Conservation (phyloP, 2,329 filamentous ascomycete genomes). For the Septoria petroselini region DNA sequence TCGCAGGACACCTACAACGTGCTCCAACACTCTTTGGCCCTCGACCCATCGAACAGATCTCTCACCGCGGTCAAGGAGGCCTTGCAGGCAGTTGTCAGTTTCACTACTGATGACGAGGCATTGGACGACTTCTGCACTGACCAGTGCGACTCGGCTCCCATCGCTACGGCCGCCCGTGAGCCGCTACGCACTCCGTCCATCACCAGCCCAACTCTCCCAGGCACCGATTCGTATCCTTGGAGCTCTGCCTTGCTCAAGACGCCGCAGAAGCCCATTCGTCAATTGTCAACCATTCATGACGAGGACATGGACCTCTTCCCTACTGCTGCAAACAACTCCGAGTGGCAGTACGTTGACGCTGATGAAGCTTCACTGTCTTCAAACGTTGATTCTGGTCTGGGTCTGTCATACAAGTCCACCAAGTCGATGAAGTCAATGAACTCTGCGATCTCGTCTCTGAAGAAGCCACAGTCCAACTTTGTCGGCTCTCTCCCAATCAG, state of each 20-base stretch:
- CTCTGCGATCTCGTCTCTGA: slow-evolving; percentile 47
- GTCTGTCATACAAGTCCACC: slow-evolving; percentile 74
- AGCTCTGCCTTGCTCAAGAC: slow-evolving; percentile 80
- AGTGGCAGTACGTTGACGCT: slow-evolving; percentile 70
- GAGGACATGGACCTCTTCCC: slow-evolving; percentile 84
- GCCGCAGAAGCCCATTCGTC: slow-evolving; percentile 67
- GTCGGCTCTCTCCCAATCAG: slow-evolving; percentile 67
- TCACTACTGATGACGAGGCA: slow-evolving; percentile 88
- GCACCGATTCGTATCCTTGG: slow-evolving; percentile 84
- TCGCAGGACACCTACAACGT: slow-evolving; percentile 97
- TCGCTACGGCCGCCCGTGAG: slow-evolving; percentile 80
- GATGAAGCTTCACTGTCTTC: slow-evolving; percentile 81
- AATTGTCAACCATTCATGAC: slow-evolving; percentile 80
- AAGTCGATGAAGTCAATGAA: slow-evolving; percentile 39
- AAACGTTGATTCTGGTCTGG: slow-evolving; percentile 77
- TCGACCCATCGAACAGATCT: slow-evolving; percentile 87
- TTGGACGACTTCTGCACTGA: slow-evolving; percentile 91
- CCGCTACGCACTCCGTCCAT: slow-evolving; percentile 93
- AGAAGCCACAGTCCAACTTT: slow-evolving; percentile 69
- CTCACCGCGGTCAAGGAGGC: slow-evolving; percentile 73
- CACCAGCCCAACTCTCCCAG: slow-evolving; percentile 77
- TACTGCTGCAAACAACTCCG: slow-evolving; percentile 63
- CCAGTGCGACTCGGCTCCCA: slow-evolving; percentile 62
- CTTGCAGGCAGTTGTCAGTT: slow-evolving; percentile 76
- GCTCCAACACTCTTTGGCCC: slow-evolving; percentile 80